Evolutionary conservation across 805 yeast species (phyloP).

Genomic region (Schwanniomyces vanrijiae): DNA sequence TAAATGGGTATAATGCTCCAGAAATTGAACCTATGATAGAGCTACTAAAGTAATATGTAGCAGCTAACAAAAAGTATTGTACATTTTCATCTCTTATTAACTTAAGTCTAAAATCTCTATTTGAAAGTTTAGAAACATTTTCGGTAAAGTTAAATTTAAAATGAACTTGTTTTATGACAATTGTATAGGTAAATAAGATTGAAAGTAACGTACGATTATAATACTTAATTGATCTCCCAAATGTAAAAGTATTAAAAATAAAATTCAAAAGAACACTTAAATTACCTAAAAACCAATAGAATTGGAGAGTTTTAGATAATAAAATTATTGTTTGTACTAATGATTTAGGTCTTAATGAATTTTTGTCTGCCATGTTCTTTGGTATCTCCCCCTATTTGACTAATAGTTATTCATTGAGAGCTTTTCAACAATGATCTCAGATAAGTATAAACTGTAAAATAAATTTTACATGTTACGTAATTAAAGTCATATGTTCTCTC

Average conservation of each 20-base stretch:
- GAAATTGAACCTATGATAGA: slow-evolving; percentile 33
- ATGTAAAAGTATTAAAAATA: slow-evolving; percentile 41
- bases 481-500: neutral
- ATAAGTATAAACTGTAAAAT: neutral
- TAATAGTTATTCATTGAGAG: neutral
- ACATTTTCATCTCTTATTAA: slow-evolving; percentile 41
- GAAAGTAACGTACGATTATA: slow-evolving; percentile 44
- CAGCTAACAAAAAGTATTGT: slow-evolving; percentile 37
- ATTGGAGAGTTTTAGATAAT: slow-evolving; percentile 50
- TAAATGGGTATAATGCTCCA: slow-evolving; percentile 39
- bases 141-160: slow-evolving; percentile 33
- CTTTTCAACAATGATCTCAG: neutral
- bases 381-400: neutral
- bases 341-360: slow-evolving; percentile 1
- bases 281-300: slow-evolving; percentile 72
- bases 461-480: neutral
- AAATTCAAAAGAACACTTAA: slow-evolving; percentile 45
- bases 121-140: neutral
- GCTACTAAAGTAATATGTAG: slow-evolving; percentile 27
- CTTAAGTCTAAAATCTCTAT: slow-evolving; percentile 10
- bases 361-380: neutral
- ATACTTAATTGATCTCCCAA: slow-evolving; percentile 26
- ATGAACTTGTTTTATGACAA: slow-evolving; percentile 62
- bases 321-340: slow-evolving; percentile 5
- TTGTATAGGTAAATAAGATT: slow-evolving; percentile 58